Percentiles rank a stretch among this genome's conserved stretches.
These are phyloP conservation scores for Hyaloperonospora brassicae DNA, from an alignment of 352 stramenopile genomes.

Conservation along the genomic window DNA sequence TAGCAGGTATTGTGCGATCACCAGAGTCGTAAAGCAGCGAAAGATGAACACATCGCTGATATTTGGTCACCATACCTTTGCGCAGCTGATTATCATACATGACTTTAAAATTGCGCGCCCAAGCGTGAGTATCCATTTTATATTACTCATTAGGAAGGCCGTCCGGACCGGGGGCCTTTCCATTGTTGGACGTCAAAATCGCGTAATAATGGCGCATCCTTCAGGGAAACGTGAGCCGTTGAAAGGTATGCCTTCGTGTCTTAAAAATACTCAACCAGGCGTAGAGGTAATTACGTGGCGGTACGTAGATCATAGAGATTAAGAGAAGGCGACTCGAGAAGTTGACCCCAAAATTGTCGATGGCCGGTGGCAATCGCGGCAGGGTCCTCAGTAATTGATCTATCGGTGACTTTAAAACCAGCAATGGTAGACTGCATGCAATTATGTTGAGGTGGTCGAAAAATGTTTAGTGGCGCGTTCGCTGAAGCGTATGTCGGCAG, in stretches of 20 bases:
- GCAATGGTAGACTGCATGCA: conserved; percentile 7
- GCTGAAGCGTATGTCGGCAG: conserved; percentile 9
- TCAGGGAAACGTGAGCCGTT: background rate
- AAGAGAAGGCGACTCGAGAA: background rate
- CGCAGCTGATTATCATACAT: conserved; percentile 4
- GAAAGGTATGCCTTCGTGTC: background rate
- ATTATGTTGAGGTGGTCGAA: conserved; percentile 8
- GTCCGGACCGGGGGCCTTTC: conserved; percentile 9
- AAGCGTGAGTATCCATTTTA: conserved; percentile 3
- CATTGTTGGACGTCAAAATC: conserved; percentile 11
- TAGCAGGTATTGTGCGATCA: conserved; percentile 1
- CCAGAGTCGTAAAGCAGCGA: conserved; percentile 4
- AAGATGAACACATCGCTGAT: background rate
- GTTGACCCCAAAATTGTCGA: background rate
- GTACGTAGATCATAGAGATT: background rate
- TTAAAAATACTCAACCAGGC: background rate
- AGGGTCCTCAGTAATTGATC: conserved; percentile 1
- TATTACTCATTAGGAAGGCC: conserved; percentile 16
- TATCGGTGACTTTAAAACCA: background rate
- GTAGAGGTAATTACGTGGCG: background rate
- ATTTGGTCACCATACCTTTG: background rate
- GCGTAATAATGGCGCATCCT: conserved; percentile 13
- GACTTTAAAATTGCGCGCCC: conserved; percentile 10
- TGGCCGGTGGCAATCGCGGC: conserved; percentile 3
- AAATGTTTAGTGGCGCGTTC: conserved; percentile 11